These are phyloP conservation scores for Hypoxylon perforatum DNA, from an alignment of 495 filamentous ascomycete genomes.

Conservation along the genomic window DNA sequence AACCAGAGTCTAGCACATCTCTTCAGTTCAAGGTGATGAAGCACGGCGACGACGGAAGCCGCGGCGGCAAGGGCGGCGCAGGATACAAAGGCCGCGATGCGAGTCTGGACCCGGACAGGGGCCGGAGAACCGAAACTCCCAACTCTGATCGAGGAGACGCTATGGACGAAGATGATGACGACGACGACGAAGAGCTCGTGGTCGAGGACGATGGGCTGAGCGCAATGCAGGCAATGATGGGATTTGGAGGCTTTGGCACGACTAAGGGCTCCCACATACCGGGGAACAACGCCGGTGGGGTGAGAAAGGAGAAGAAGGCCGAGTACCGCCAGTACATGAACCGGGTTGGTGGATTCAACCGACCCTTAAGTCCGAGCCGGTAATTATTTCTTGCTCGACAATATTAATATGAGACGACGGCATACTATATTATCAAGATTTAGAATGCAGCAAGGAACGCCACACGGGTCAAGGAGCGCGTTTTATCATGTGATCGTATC, in stretches of 20 bases:
- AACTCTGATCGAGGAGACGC: slow-evolving; percentile 45
- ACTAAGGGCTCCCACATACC: slow-evolving; percentile 92
- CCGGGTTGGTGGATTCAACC: slow-evolving; percentile 93
- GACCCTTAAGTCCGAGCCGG: slow-evolving; percentile 73
- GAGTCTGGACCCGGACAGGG: slow-evolving; percentile 20
- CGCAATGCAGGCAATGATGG: slow-evolving; percentile 86
- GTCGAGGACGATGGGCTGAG: slow-evolving; percentile 73
- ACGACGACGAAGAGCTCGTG: slow-evolving; percentile 59
- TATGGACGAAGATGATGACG: slow-evolving; percentile 59
- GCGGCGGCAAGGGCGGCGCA: slow-evolving; percentile 51
- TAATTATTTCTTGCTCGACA: slow-evolving; percentile 20
- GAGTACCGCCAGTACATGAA: slow-evolving; percentile 99
- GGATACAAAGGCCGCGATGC: slow-evolving; percentile 26
- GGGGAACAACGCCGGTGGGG: slow-evolving; percentile 86
- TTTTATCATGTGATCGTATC: too few relatives aligned
- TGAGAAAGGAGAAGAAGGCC: slow-evolving; percentile 93
- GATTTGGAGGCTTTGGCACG: slow-evolving; percentile 83
- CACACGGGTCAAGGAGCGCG: too few relatives aligned
- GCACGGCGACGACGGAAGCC: slow-evolving; percentile 51
- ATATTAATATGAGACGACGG: too few relatives aligned
- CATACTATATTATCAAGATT: too few relatives aligned
- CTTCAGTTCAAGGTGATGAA: slow-evolving; percentile 53
- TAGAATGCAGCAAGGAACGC: too few relatives aligned
- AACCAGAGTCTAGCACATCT: slow-evolving; percentile 29
- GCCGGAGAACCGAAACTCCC: slow-evolving; percentile 35